Evolutionary conservation across 345 rosid species (phyloP).

Genomic region (Sonneratia alba): DNA sequence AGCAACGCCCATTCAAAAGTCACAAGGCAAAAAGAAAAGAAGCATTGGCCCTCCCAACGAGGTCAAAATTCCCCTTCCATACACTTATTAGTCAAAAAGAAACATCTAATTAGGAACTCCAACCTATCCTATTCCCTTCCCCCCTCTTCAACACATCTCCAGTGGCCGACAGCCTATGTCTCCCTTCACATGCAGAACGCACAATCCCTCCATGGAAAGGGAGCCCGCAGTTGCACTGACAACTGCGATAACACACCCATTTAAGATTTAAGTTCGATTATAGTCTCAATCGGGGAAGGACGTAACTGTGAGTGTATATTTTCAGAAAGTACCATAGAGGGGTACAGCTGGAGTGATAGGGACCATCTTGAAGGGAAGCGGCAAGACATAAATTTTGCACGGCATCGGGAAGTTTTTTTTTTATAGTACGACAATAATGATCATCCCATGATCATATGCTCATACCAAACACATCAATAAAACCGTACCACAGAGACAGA

Average conservation of each 20-base stretch:
- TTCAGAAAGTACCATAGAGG: not conserved
- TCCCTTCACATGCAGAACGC: not conserved
- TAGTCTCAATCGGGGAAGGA: too few species aligned
- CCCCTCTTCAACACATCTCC: not conserved
- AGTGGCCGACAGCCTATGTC: slow-evolving; percentile 9
- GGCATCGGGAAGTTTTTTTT: not conserved
- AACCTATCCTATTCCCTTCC: not conserved
- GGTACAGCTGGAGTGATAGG: not conserved
- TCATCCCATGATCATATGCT: not conserved
- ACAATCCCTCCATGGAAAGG: not conserved
- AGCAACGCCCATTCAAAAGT: not conserved
- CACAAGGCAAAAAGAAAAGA: not conserved
- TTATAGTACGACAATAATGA: not conserved
- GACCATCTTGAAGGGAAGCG: not conserved
- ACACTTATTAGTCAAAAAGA: not conserved
- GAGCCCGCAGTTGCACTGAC: too few species aligned
- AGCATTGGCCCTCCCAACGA: slow-evolving; percentile 4
- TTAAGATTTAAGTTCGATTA: too few species aligned
- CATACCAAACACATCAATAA: not conserved
- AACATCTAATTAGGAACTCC: not conserved
- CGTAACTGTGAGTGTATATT: too few species aligned
- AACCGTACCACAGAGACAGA: not conserved
- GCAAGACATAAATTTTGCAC: not conserved
- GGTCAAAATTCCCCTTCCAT: slow-evolving; percentile 1
- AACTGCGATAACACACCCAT: too few species aligned